These are phyloP conservation scores for Ambrosia trifida DNA, from an alignment of 129 eudicot species.

Conservation along the genomic window DNA sequence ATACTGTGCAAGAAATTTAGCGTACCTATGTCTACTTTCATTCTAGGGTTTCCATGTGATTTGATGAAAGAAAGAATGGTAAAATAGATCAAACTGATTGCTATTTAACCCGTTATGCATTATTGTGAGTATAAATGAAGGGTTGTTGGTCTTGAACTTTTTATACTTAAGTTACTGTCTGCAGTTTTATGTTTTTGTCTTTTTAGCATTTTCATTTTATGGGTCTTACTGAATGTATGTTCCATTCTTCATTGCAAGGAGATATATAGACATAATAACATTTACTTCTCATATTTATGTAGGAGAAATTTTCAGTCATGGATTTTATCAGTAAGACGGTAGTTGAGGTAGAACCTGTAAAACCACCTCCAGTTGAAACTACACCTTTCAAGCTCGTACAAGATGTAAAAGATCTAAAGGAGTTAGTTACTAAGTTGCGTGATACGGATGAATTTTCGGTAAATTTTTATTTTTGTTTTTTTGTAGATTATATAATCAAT, in stretches of 20 bases:
- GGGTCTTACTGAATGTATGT: background rate
- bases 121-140: too few species aligned
- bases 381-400: slow-evolving; percentile 77
- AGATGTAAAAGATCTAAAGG: slow-evolving; percentile 80
- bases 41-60: too few species aligned
- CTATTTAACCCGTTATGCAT: too few species aligned
- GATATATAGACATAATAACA: background rate
- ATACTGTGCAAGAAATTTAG: too few species aligned
- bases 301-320: slow-evolving; percentile 70
- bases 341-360: slow-evolving; percentile 45
- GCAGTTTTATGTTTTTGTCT: too few species aligned
- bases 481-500: background rate
- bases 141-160: too few species aligned
- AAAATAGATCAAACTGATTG: too few species aligned
- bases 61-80: too few species aligned
- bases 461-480: slow-evolving; percentile 26
- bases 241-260: background rate
- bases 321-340: slow-evolving; percentile 64
- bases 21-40: too few species aligned
- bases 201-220: too few species aligned
- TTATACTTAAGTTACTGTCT: too few species aligned
- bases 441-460: slow-evolving; percentile 80
- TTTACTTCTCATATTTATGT: slow-evolving; percentile 25
- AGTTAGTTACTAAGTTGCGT: slow-evolving; percentile 62
- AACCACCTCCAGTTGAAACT: slow-evolving; percentile 68